phyloP scores from a whole-genome alignment of 2,329 filamentous ascomycete genomes.

The Talaromyces sp. region DNA sequence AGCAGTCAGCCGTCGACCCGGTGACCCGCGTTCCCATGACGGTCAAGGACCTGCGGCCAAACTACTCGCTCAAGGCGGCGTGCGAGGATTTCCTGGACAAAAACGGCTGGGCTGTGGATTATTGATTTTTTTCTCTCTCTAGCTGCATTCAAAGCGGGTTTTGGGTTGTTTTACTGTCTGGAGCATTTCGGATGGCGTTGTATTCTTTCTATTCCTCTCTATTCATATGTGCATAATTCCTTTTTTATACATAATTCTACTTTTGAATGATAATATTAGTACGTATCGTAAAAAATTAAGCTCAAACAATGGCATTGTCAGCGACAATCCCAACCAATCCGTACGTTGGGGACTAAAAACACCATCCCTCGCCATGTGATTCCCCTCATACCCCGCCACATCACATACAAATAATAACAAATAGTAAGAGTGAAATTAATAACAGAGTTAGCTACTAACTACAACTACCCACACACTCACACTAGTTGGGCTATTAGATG shows the following conservation, averaged over 20 bases:
- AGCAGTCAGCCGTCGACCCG: conserved; percentile 70
- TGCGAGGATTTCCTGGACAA: conserved; percentile 79
- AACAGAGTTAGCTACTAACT: background rate
- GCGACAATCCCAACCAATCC: background rate
- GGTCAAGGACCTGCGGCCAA: conserved; percentile 68
- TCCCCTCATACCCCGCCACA: background rate
- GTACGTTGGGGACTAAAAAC: background rate
- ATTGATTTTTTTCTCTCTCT: conserved; percentile 45
- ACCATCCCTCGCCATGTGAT: background rate
- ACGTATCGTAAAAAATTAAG: background rate
- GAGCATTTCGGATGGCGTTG: conserved; percentile 7
- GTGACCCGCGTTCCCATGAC: conserved; percentile 71
- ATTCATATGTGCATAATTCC: background rate
- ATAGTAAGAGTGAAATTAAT: background rate
- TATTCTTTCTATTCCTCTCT: background rate
- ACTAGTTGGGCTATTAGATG: background rate
- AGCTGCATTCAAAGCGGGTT: background rate
- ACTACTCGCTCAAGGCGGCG: conserved; percentile 73
- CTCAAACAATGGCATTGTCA: background rate
- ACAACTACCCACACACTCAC: background rate
- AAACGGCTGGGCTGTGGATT: conserved; percentile 92
- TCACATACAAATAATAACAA: background rate
- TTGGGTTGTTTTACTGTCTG: background rate
- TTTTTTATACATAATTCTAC: background rate
- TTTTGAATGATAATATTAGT: background rate